Base-by-base conservation (phyloP, 257 asterid species). In the Ophiorrhiza pumila region DNA sequence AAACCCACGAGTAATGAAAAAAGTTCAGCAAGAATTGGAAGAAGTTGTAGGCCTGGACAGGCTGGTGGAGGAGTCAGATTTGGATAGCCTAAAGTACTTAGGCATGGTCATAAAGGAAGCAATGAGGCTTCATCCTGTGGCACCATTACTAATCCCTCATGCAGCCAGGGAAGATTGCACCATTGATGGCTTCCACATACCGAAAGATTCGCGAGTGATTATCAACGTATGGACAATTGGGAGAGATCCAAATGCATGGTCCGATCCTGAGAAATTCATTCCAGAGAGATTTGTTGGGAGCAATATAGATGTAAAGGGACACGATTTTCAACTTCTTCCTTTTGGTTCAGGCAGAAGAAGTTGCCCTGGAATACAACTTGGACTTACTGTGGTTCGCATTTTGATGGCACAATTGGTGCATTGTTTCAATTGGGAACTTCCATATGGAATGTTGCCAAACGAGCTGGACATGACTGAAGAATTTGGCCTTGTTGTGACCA, bases 41-140 rank as follows among this genome's bases (percentile, higher is more conserved):
- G 65, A 79, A 53, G 77, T 77, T 5, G 87, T 87, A 55, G 88
- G 90, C n/a, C 18, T 81, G 75, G 72, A 80, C 22, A 80, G 88
- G 76, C 75, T 69, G 76, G 92, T 83, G 0, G 88, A 85, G 75
- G 90, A 85, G 74, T 76, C 87, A 4, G 88, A n/a, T n/a, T n/a
- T n/a, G n/a, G n/a, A n/a, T n/a, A n/a, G n/a, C n/a, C n/a, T n/a
- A n/a, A 87, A 70, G 17, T 87, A 82, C 55, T 66, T 87, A 7
- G 64, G 80, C 71, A 80, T 80, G 83, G 90, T 85, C 0, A 56
- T 87, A 1, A 87, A 87, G 68, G 90, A 87, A 74, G 72, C 69
- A 0, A 37, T 79, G 2, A 64, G 82, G 41, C 64, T 79, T 18
- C 82, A 78, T 70, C 77, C 76, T 1, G 63, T 39, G 9, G 72